Evolutionary conservation across 495 filamentous ascomycete species (phyloP).

Genomic region (Hypoxylon fragiforme): DNA sequence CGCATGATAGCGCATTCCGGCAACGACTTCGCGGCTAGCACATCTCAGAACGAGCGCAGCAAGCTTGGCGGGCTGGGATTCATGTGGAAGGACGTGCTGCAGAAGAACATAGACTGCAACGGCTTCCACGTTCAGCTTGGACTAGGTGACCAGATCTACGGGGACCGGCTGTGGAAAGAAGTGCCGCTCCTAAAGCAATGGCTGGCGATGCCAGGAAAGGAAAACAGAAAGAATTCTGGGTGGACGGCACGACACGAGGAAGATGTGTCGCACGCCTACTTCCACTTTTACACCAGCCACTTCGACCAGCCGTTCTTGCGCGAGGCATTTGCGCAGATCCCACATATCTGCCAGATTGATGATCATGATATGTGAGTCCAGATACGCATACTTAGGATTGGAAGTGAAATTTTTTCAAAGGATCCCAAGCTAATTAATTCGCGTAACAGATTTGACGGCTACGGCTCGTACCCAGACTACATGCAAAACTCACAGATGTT

Average conservation of each 20-base stretch:
- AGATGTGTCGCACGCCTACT: slow-evolving; percentile 92
- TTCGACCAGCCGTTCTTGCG: slow-evolving; percentile 93
- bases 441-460: slow-evolving; percentile 98
- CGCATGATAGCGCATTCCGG: slow-evolving; percentile 95
- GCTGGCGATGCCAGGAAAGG: slow-evolving; percentile 86
- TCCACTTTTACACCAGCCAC: slow-evolving; percentile 97
- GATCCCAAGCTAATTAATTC: too few species aligned
- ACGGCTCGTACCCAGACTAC: slow-evolving; percentile 94
- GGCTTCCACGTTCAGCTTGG: slow-evolving; percentile 94
- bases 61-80: slow-evolving; percentile 85
- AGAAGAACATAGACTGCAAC: slow-evolving; percentile 93
- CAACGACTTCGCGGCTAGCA: slow-evolving; percentile 89
- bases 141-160: slow-evolving; percentile 93
- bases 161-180: slow-evolving; percentile 95
- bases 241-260: slow-evolving; percentile 96
- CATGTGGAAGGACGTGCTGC: slow-evolving; percentile 99
- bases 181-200: slow-evolving; percentile 90
- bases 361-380: slow-evolving; percentile 94
- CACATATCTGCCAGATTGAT: slow-evolving; percentile 88
- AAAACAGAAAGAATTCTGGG: slow-evolving; percentile 82
- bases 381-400: too few species aligned
- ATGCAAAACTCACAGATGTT: slow-evolving; percentile 98
- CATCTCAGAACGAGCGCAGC: slow-evolving; percentile 79
- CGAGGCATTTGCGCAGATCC: slow-evolving; percentile 96
- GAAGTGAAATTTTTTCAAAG: too few species aligned